Conservation (phyloP, 164 flowering plant genomes). For the Vitis amurensis region DNA sequence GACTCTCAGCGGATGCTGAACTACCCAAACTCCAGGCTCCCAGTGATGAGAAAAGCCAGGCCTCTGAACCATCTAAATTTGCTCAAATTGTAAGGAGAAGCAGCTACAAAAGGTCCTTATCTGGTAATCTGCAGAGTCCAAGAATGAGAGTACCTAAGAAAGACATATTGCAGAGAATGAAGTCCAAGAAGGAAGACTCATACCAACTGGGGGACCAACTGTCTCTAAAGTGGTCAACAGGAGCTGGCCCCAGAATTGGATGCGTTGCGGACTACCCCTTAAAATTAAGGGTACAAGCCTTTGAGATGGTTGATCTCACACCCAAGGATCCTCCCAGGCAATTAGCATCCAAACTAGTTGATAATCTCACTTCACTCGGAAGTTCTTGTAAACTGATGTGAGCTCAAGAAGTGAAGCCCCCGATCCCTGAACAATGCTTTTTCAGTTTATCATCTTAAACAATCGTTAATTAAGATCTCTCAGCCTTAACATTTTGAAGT, state of each 20-base stretch:
- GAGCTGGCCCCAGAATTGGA: conserved; percentile 29
- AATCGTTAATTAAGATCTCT: neutral
- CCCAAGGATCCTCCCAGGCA: neutral
- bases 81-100: neutral
- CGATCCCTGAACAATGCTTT: neutral
- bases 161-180: conserved; percentile 17
- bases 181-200: conserved; percentile 17
- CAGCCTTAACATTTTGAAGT: neutral
- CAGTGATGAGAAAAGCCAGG: neutral
- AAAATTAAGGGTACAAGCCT: conserved; percentile 16
- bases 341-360: conserved; percentile 3
- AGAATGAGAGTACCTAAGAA: conserved; percentile 10
- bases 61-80: neutral
- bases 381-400: neutral
- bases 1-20: neutral
- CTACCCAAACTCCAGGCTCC: neutral
- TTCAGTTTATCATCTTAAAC: neutral
- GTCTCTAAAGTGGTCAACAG: conserved; percentile 26
- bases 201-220: conserved; percentile 23
- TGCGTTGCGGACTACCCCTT: conserved; percentile 25
- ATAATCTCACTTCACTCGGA: neutral
- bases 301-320: conserved; percentile 19
- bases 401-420: neutral
- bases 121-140: conserved; percentile 11
- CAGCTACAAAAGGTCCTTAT: conserved; percentile 6